These are phyloP conservation scores for Fomitopsis palustris DNA, from an alignment of 1,284 basidiomycete species.

Conservation along the genomic window DNA sequence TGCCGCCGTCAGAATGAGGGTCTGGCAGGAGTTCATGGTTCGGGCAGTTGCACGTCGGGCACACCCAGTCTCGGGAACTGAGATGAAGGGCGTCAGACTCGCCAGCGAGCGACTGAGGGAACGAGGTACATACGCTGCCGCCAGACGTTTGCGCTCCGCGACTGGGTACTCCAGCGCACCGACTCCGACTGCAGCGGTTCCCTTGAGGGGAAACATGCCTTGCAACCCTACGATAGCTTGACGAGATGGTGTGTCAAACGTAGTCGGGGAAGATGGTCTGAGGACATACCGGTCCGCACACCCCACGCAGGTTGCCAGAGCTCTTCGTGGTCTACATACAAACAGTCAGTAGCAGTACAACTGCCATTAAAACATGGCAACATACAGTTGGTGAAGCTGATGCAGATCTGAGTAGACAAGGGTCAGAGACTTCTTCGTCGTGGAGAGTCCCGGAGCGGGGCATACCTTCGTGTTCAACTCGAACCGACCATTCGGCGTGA, in stretches of 20 bases:
- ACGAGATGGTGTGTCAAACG: background rate
- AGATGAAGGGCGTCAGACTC: too few species aligned
- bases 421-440: too few species aligned
- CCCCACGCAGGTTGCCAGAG: slow-evolving; percentile 99
- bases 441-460: slow-evolving; percentile 5
- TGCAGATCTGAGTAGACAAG: slow-evolving; percentile 71
- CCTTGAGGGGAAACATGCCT: slow-evolving; percentile 87
- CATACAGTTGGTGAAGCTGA: slow-evolving; percentile 87
- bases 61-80: slow-evolving; percentile 82
- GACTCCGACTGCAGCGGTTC: slow-evolving; percentile 86
- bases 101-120: too few species aligned
- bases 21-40: slow-evolving; percentile 75
- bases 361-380: slow-evolving; percentile 11
- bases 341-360: slow-evolving; percentile 5
- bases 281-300: slow-evolving; percentile 74
- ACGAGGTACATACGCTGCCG: slow-evolving; percentile 62
- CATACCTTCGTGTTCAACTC: slow-evolving; percentile 92
- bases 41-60: slow-evolving; percentile 67
- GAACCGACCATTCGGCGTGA: slow-evolving; percentile 94
- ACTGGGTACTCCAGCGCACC: slow-evolving; percentile 84
- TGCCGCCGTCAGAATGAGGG: slow-evolving; percentile 30
- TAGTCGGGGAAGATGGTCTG: background rate
- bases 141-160: slow-evolving; percentile 78
- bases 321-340: slow-evolving; percentile 72
- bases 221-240: slow-evolving; percentile 87